A percentile compares a stretch with the other conserved stretches of the same genome.
Evolutionary conservation across 108 stramenopile species (phyloP).

Genomic region (Skeletonema menzelii): DNA sequence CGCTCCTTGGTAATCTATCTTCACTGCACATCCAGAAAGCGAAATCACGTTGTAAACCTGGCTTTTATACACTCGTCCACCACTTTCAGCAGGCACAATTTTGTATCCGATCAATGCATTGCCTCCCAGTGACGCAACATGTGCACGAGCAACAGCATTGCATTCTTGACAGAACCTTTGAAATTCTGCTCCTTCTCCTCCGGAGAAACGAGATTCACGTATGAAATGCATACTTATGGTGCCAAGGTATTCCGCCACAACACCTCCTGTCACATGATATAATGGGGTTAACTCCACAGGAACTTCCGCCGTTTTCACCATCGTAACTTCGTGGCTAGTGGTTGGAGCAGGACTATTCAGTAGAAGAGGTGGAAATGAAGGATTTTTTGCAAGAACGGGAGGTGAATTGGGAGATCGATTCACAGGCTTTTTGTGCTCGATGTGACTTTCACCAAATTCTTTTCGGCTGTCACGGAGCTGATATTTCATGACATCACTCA

Average conservation of each 20-base stretch:
- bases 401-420: background rate
- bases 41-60: conserved; percentile 90
- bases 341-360: background rate
- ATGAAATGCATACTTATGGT: conserved; percentile 89
- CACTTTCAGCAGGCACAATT: conserved; percentile 85
- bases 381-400: conserved; percentile 22
- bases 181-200: conserved; percentile 83
- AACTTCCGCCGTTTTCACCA: conserved; percentile 59
- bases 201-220: conserved; percentile 81
- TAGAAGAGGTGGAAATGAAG: conserved; percentile 1
- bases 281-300: conserved; percentile 83
- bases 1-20: conserved; percentile 49
- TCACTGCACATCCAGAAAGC: conserved; percentile 66
- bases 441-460: conserved; percentile 2
- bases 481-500: conserved; percentile 41
- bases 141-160: conserved; percentile 89
- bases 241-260: conserved; percentile 81
- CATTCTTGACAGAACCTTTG: conserved; percentile 89
- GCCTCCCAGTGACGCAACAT: conserved; percentile 85
- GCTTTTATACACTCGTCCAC: conserved; percentile 86
- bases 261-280: conserved; percentile 67
- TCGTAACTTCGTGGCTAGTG: conserved; percentile 7
- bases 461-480: conserved; percentile 26
- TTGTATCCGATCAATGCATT: conserved; percentile 92
- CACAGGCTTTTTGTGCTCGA: conserved; percentile 6